phyloP scores from a whole-genome alignment of 1,284 basidiomycete species.

The Marasmius tenuissimus region DNA sequence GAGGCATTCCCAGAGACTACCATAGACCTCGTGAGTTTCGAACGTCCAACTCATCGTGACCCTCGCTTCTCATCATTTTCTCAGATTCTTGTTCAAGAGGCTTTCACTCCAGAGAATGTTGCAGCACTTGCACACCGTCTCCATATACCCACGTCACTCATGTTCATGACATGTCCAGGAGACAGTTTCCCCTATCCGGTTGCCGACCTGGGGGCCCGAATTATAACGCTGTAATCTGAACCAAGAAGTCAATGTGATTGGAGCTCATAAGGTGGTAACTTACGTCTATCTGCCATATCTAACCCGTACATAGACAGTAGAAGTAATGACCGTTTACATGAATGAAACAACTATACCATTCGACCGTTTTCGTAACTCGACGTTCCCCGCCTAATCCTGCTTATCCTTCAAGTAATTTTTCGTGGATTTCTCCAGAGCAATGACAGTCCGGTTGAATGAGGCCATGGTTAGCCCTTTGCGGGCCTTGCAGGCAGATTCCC shows the following conservation, averaged over 20 bases:
- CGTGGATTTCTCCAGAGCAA: slow-evolving; percentile 46
- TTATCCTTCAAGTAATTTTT: slow-evolving; percentile 15
- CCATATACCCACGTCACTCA: slow-evolving; percentile 44
- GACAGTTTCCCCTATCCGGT: slow-evolving; percentile 37
- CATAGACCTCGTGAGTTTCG: slow-evolving; percentile 47
- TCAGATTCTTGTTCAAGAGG: slow-evolving; percentile 49
- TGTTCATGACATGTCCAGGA: slow-evolving; percentile 57
- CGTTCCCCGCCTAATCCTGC: not conserved
- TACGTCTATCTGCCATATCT: too few relatives aligned
- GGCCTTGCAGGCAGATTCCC: slow-evolving; percentile 60
- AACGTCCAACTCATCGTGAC: not conserved
- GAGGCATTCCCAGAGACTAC: slow-evolving; percentile 65
- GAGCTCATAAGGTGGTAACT: too few relatives aligned
- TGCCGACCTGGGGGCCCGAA: slow-evolving; percentile 48
- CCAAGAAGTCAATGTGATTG: too few relatives aligned
- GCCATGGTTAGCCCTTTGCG: slow-evolving; percentile 59
- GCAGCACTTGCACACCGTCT: slow-evolving; percentile 45
- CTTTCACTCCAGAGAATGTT: slow-evolving; percentile 44
- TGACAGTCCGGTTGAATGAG: slow-evolving; percentile 54
- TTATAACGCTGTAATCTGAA: slow-evolving; percentile 39
- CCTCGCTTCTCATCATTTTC: not conserved
- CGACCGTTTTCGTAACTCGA: not conserved
- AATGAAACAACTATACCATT: not conserved
- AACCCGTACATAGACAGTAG: not conserved
- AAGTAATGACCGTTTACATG: not conserved